Conservation (phyloP, 2,329 filamentous ascomycete genomes). For the Penicillium sp. region DNA sequence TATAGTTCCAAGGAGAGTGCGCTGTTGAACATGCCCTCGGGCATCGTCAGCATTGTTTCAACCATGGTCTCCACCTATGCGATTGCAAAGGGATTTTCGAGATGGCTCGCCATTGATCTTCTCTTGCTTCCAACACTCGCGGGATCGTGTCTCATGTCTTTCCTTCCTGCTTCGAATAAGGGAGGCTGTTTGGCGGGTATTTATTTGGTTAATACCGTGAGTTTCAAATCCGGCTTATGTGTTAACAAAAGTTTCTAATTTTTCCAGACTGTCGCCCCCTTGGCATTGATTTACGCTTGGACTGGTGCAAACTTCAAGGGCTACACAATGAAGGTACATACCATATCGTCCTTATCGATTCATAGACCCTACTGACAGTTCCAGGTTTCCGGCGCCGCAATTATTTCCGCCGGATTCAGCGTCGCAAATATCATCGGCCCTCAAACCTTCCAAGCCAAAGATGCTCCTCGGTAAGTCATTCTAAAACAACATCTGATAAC, state of each 20-base stretch:
- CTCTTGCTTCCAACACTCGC: conserved; percentile 54
- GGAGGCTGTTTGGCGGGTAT: conserved; percentile 51
- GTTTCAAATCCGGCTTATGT: conserved; percentile 1
- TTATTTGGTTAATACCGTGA: conserved; percentile 45
- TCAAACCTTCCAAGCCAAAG: conserved; percentile 52
- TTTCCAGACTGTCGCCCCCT: conserved; percentile 46
- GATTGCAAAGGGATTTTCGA: conserved; percentile 47
- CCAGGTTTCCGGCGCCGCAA: conserved; percentile 53
- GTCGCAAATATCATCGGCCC: conserved; percentile 45
- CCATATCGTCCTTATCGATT: neutral
- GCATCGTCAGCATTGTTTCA: conserved; percentile 47
- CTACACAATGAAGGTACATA: conserved; percentile 49
- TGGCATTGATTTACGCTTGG: conserved; percentile 52
- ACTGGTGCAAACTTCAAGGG: conserved; percentile 56
- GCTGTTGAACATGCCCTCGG: conserved; percentile 54
- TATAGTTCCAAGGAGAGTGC: conserved; percentile 51
- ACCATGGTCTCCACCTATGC: conserved; percentile 48
- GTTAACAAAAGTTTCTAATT: conserved; percentile 25
- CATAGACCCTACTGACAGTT: conserved; percentile 21
- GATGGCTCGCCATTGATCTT: conserved; percentile 50
- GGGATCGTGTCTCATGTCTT: conserved; percentile 49
- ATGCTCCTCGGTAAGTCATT: conserved; percentile 47
- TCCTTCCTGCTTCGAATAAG: conserved; percentile 45
- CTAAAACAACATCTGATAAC: too few relatives aligned
- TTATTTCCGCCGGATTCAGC: conserved; percentile 52